Base-by-base conservation (phyloP, 1,284 basidiomycete species). In the Tylopilus orsonianus region DNA sequence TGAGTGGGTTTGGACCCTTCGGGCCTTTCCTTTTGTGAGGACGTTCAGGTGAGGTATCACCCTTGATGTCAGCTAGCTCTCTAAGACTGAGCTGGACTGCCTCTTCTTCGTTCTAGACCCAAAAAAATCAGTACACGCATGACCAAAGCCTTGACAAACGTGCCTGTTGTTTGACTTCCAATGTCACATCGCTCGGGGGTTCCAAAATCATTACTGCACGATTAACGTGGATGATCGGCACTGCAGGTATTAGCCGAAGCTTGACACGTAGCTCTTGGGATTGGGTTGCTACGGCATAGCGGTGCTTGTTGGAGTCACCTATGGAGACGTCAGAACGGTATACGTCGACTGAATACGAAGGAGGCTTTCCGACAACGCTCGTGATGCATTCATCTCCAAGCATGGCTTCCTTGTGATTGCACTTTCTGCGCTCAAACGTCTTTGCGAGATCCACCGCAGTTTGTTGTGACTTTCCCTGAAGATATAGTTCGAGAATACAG, bases 1-100 rank as follows among this genome's bases (percentile, higher is more conserved):
- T 94, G 4, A 99, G 76, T 13, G 96, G 93, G 71, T 99, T 99
- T 0, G 95, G 93, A 0, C 78, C 91, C 64, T 93, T 95, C 0
- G 87, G 84, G 1, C 83, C 84, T 60, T 79, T 86, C 56, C 76
- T 80, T 65, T 82, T 87, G 64, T 80, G 85, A n/a, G 67, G 64
- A 34, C 67, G 71, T 50, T 77, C 72, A 13, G 57, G 49, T 1
- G 70, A 54, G 5, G 58, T 56, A 13, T 71, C 64, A 16, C 69
- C 52, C 37, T 34, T 47, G 1, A 78, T 66, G 8, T 75, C 56
- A 4, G 72, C 66, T 34, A 74, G 59, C 48, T 84, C 80, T 14
- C 77, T 68, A 22, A 68, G 63, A 0, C 73, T 73, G 2, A 79
- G 74, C 45, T 67, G 75, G 23, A 78, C 72, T 8, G 74, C 72